Conservation (phyloP, 2,329 filamentous ascomycete species). For the Triangularia setosa region DNA sequence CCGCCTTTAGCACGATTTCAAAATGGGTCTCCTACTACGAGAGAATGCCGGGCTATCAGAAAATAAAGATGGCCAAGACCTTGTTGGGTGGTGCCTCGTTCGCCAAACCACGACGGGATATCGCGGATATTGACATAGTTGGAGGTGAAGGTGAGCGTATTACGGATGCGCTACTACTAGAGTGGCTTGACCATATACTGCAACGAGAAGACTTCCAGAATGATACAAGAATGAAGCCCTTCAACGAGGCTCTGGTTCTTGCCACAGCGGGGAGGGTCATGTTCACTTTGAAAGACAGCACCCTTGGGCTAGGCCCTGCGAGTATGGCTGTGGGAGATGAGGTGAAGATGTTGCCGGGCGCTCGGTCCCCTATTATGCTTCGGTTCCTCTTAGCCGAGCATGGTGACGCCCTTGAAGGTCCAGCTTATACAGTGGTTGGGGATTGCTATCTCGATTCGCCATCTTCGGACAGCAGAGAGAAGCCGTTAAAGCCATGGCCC, state of each 20-base stretch:
- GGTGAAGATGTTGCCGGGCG: not conserved
- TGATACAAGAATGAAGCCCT: not conserved
- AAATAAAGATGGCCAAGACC: not conserved
- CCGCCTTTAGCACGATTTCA: not conserved
- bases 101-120: not conserved
- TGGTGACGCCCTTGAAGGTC: not conserved
- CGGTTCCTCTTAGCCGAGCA: not conserved
- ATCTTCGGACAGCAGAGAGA: not conserved
- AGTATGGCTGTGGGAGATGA: not conserved
- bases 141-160: not conserved
- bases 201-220: not conserved
- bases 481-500: not conserved
- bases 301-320: conserved; percentile 3
- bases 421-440: not conserved
- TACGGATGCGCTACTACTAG: not conserved
- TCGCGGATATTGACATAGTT: not conserved
- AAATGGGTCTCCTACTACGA: not conserved
- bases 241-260: not conserved
- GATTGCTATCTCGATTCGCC: not conserved
- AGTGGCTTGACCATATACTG: not conserved
- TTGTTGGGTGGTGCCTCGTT: not conserved
- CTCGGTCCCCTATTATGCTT: not conserved
- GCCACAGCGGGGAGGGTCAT: not conserved
- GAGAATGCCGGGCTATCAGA: not conserved
- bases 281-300: not conserved